Conservation (phyloP, 73 alveolate species). For the Symbiodinium pilosum region DNA sequence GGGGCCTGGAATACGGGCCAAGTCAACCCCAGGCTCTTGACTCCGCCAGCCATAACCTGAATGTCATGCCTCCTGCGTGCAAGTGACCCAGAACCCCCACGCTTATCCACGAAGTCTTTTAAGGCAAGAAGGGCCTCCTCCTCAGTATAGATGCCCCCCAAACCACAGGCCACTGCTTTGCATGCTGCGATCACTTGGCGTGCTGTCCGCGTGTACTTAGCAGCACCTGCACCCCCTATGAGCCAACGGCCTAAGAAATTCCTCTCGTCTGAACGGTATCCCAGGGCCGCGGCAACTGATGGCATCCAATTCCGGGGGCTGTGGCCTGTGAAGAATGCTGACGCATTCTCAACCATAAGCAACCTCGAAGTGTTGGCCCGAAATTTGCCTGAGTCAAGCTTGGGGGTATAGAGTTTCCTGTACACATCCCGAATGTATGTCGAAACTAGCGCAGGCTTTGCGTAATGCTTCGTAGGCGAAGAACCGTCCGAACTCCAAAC, state of each 20-base stretch:
- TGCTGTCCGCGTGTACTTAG: background rate
- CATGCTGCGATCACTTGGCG: background rate
- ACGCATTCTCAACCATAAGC: background rate
- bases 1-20: background rate
- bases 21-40: background rate
- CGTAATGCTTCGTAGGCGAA: background rate
- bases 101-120: background rate
- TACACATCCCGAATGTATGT: background rate
- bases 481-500: background rate
- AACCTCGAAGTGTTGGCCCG: too few relatives aligned
- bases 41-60: background rate
- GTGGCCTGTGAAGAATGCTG: background rate
- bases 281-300: background rate
- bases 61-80: background rate
- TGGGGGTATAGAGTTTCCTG: background rate
- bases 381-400: background rate
- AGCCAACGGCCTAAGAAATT: slow-evolving; percentile 18
- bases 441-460: background rate
- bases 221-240: background rate
- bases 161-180: background rate
- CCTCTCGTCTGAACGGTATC: background rate
- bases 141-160: background rate
- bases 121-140: background rate
- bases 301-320: slow-evolving; percentile 22
- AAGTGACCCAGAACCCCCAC: background rate